Conservation (phyloP, 345 rosid genomes). For the Heritiera littoralis region DNA sequence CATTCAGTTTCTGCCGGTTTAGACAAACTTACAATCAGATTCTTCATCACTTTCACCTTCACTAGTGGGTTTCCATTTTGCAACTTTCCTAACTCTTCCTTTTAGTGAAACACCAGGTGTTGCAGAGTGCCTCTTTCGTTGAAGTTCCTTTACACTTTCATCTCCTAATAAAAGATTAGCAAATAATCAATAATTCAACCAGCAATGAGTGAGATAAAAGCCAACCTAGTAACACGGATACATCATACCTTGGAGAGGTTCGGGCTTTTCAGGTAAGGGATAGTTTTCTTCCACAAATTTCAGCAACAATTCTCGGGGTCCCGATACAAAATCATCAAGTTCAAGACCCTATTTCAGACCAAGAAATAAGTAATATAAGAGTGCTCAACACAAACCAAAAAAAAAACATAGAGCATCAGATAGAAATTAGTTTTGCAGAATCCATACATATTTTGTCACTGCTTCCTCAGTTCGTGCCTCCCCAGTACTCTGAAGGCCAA, state of each 20-base stretch:
- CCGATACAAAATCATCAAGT: constrained; percentile 98
- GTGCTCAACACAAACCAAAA: not conserved
- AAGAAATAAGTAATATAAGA: constrained; percentile 18
- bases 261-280: constrained; percentile 94
- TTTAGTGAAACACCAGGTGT: constrained; percentile 82
- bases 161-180: constrained; percentile 56
- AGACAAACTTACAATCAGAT: constrained; percentile 67
- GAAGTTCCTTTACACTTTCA: constrained; percentile 82
- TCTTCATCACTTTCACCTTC: constrained; percentile 87
- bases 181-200: constrained; percentile 7
- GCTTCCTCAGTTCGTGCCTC: constrained; percentile 99
- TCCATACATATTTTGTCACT: constrained; percentile 88
- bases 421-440: constrained; percentile 10
- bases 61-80: constrained; percentile 82
- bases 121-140: constrained; percentile 90
- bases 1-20: constrained; percentile 1
- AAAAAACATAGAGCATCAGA: constrained; percentile 11
- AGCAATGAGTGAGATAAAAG: not conserved
- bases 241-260: constrained; percentile 69
- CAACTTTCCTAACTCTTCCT: constrained; percentile 94
- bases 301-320: constrained; percentile 95
- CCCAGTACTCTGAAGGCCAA: constrained; percentile 99
- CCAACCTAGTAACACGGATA: constrained; percentile 4
- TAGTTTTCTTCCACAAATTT: constrained; percentile 98
- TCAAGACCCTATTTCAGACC: constrained; percentile 68